phyloP scores from a whole-genome alignment of 306 rosid species.

The Cercis canadensis region DNA sequence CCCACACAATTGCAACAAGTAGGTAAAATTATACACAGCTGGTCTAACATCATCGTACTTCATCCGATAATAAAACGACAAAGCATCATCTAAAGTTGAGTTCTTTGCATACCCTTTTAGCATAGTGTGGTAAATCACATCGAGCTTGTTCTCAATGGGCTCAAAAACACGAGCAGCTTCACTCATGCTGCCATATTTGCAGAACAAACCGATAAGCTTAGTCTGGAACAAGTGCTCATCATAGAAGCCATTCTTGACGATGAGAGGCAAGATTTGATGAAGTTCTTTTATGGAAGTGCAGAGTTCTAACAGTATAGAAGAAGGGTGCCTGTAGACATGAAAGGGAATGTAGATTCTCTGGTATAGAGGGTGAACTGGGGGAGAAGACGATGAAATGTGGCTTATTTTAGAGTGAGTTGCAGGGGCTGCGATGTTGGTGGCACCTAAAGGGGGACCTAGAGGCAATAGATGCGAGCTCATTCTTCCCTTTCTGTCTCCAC shows the following conservation, averaged over 20 bases:
- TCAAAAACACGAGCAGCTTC: conserved; percentile 83
- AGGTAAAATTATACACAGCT: conserved; percentile 84
- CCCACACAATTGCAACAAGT: conserved; percentile 77
- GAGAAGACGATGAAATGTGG: not conserved
- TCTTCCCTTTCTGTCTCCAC: conserved; percentile 23
- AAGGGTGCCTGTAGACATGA: conserved; percentile 83
- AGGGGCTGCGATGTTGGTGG: conserved; percentile 30
- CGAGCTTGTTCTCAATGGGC: conserved; percentile 61
- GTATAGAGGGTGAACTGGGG: conserved; percentile 49
- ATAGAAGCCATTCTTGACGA: conserved; percentile 78
- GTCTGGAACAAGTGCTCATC: conserved; percentile 77
- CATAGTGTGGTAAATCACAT: conserved; percentile 85
- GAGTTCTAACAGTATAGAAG: conserved; percentile 81
- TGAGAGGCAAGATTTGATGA: conserved; percentile 71
- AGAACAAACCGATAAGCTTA: conserved; percentile 82
- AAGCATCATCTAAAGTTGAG: conserved; percentile 51
- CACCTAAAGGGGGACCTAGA: conserved; percentile 24
- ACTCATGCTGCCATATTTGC: conserved; percentile 58
- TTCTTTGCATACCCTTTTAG: conserved; percentile 84
- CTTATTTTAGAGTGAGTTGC: conserved; percentile 12
- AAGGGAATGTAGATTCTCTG: conserved; percentile 71
- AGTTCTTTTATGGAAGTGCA: conserved; percentile 74
- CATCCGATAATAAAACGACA: conserved; percentile 68
- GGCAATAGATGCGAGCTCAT: conserved; percentile 57
- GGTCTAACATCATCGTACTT: conserved; percentile 64